A percentile compares a stretch with the other conserved stretches of the same genome.
These are phyloP conservation scores for Quercus parvula DNA, from an alignment of 306 rosid species.

Conservation along the genomic window DNA sequence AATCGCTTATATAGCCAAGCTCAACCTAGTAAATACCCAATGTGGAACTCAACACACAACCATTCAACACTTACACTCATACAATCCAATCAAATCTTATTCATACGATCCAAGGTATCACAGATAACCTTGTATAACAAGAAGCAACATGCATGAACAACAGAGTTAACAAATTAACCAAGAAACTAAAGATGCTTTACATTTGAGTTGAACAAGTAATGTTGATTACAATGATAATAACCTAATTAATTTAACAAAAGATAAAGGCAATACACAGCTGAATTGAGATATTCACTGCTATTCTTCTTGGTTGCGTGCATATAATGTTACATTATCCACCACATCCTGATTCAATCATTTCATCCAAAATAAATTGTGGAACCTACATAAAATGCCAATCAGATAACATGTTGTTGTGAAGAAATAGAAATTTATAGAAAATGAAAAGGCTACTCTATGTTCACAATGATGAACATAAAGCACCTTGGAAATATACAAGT, in stretches of 20 bases:
- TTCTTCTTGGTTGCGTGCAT: conserved; percentile 98
- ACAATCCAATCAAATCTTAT: too few species aligned
- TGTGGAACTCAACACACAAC: too few species aligned
- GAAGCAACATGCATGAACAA: neutral
- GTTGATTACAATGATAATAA: neutral
- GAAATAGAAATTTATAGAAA: too few species aligned
- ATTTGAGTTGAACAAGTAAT: neutral
- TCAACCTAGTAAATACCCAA: too few species aligned
- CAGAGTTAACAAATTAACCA: neutral
- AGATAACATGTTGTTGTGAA: neutral
- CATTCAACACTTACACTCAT: too few species aligned
- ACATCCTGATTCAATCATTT: conserved; percentile 69
- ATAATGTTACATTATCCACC: conserved; percentile 82
- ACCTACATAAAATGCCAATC: conserved; percentile 52
- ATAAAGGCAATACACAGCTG: neutral
- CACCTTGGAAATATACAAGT: too few species aligned
- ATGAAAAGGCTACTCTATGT: too few species aligned
- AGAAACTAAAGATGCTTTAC: neutral
- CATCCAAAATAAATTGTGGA: conserved; percentile 95
- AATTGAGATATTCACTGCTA: conserved; percentile 60
- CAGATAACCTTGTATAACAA: neutral
- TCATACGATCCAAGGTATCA: too few species aligned
- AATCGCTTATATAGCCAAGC: too few species aligned
- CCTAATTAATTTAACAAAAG: neutral
- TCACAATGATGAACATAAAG: too few species aligned